Conservation (phyloP, 2,329 filamentous ascomycete genomes). For the Fusarium sp. region DNA sequence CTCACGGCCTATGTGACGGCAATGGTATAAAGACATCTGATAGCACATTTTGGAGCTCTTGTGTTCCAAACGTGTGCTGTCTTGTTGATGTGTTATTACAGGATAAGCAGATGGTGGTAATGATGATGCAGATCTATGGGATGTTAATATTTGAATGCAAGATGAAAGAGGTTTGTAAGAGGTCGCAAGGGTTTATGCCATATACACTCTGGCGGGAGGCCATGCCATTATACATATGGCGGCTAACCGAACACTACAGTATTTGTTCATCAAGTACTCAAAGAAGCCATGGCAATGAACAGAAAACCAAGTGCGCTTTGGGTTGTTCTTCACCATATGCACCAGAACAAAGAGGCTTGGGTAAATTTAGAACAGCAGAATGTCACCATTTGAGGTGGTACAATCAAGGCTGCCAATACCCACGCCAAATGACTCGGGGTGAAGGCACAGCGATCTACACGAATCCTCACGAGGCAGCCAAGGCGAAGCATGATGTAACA, state of each 20-base stretch:
- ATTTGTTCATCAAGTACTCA: neutral
- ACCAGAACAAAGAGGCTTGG: neutral
- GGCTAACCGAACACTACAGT: neutral
- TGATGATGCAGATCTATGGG: neutral
- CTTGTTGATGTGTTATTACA: neutral
- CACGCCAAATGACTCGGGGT: too few species aligned
- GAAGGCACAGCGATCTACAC: too few species aligned
- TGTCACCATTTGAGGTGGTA: too few species aligned
- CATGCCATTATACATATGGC: neutral
- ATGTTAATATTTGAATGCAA: neutral
- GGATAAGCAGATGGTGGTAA: neutral
- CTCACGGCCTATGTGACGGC: constrained; percentile 33
- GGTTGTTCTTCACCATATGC: neutral
- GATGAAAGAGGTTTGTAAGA: neutral
- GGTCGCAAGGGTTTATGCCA: neutral
- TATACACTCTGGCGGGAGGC: neutral
- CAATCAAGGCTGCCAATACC: too few species aligned
- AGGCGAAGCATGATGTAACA: neutral
- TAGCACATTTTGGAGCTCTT: constrained; percentile 34
- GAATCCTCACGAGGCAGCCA: neutral
- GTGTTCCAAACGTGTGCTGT: neutral
- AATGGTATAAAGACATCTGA: constrained; percentile 32
- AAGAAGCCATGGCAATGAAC: neutral
- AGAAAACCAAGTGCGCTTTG: neutral
- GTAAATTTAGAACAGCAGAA: too few species aligned